Evolutionary conservation across 2,329 filamentous ascomycete species (phyloP), one percentile per base, ranked within the genome.

Genomic region (Dactylellina drechsleri): DNA sequence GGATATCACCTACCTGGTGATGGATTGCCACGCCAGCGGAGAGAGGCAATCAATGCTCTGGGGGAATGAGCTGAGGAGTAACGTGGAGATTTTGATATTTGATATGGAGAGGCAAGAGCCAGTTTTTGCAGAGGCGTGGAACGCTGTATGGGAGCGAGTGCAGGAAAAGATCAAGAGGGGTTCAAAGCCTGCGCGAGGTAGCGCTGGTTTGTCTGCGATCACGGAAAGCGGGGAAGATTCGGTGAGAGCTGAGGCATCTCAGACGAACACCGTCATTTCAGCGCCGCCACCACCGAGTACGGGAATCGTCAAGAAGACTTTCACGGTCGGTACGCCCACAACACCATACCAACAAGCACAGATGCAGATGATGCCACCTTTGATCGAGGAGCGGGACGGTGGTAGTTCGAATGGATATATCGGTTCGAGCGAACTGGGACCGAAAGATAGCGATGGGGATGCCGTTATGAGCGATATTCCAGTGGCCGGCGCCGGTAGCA

Each of bases 41-140:
- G 94, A 98, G 79, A 89, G 90, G 78, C 91, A 96, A 76, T 87
- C 92, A 47, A 88, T 90, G 1, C 84, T 97, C 62, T 95, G 93
- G 81, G 93, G 92, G 0, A 96, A 96, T 73, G 95, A 99, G 83
- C 88, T 99, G 79, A 84, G 93, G 41, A 89, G 92, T 20, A 98
- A 98, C 80, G 94, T 97, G 1, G 93, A 97, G 81, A 94, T 98
- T 40, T 94, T 98, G 82, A 90, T 98, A 77, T 88, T 89, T 50
- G 88, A 87, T 54, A 89, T 97, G 67, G 90, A 92, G 79, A 85
- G 85, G 49, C 86, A 82, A 6, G 84, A 91, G 77, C 88, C 91
- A 13, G 85, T 84, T 10, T 84, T 91, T 40, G 84, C 90, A 47
- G 82, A 84, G 1, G 90, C 95, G 79, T 70, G 53, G 66, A 41